Percentiles rank a stretch among this genome's conserved stretches.
Conservation (phyloP, 2,329 filamentous ascomycete genomes). For the Pyricularia pennisetigena region DNA sequence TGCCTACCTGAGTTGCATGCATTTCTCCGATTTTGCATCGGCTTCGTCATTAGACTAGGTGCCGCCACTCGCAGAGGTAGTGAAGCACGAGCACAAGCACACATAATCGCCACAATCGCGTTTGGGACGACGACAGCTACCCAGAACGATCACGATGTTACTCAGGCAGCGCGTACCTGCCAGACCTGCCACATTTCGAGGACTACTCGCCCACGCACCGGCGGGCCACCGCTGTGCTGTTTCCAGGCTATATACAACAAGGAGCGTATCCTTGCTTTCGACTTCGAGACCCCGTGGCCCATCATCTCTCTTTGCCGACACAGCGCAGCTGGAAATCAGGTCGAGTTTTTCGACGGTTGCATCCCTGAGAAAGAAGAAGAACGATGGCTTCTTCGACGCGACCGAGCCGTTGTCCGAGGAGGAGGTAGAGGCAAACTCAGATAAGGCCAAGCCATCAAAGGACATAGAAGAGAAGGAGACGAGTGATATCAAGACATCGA, state of each 20-base stretch:
- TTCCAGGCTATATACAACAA: background rate
- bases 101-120: background rate
- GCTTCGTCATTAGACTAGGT: background rate
- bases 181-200: slow-evolving; percentile 1
- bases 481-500: slow-evolving; percentile 32
- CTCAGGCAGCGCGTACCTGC: slow-evolving; percentile 5
- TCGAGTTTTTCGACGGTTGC: slow-evolving; percentile 11
- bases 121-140: background rate
- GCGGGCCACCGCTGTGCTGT: background rate
- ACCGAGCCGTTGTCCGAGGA: slow-evolving; percentile 8
- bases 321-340: background rate
- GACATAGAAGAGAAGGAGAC: slow-evolving; percentile 36
- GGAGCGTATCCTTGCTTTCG: background rate
- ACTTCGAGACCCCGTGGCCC: background rate
- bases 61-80: background rate
- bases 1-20: background rate
- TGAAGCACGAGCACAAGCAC: background rate
- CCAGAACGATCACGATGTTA: slow-evolving; percentile 3
- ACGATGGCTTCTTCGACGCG: slow-evolving; percentile 13
- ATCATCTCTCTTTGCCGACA: background rate
- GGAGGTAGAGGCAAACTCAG: slow-evolving; percentile 10
- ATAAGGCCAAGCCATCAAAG: slow-evolving; percentile 8
- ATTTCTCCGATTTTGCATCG: background rate
- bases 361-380: slow-evolving; percentile 10
- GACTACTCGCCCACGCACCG: background rate